Percentiles rank a stretch among this genome's conserved stretches.
Conservation (phyloP, 2,329 filamentous ascomycete genomes). For the Fusarium euwallaceae region DNA sequence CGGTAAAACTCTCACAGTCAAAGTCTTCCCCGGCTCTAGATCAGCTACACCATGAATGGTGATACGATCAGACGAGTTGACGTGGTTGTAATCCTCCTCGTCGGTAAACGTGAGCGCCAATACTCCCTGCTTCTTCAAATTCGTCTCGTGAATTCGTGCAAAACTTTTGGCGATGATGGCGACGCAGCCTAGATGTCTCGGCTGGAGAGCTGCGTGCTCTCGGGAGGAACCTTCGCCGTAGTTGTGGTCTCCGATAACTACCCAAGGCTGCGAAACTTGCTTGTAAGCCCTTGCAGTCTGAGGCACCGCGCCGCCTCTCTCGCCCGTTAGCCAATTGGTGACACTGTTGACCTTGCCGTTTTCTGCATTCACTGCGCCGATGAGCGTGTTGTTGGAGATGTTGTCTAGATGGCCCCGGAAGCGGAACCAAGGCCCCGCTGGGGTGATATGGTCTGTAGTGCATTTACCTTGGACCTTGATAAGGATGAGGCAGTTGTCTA, state of each 20-base stretch:
- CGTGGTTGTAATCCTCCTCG: neutral
- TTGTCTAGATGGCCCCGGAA: neutral
- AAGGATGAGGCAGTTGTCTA: neutral
- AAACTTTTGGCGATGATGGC: neutral
- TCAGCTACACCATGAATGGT: neutral
- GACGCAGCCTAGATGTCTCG: neutral
- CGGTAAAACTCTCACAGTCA: neutral
- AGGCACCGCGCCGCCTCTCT: neutral
- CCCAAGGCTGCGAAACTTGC: neutral
- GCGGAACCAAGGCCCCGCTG: too few species aligned
- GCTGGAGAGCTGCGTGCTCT: neutral
- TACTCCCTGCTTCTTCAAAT: neutral
- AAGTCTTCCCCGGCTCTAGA: neutral
- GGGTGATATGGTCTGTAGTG: too few species aligned
- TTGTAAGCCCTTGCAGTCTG: neutral
- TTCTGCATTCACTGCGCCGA: neutral
- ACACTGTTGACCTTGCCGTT: neutral
- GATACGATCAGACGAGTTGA: neutral
- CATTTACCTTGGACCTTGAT: too few species aligned
- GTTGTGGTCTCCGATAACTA: neutral
- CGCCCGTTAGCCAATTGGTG: neutral
- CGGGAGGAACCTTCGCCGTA: neutral
- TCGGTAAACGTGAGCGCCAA: neutral
- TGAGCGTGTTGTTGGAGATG: neutral
- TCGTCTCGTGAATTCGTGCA: neutral